A percentile compares a stretch with the other conserved stretches of the same genome.
These are phyloP conservation scores for Purshia tridentata DNA, from an alignment of 306 rosid species.

Conservation along the genomic window DNA sequence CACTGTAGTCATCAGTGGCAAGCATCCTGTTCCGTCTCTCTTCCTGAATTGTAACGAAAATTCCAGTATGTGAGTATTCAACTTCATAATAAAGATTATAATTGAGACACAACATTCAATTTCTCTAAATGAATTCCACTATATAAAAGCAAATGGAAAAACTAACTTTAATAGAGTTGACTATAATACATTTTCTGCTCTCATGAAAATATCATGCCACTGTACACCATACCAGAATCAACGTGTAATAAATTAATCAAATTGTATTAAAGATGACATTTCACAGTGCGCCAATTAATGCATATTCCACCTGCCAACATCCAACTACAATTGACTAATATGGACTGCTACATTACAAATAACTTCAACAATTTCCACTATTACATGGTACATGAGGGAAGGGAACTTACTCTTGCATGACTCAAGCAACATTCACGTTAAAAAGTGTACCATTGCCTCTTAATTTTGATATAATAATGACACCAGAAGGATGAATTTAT, in stretches of 20 bases:
- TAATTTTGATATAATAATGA: not conserved
- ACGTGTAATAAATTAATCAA: not conserved
- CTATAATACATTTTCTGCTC: not conserved
- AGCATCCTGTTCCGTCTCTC: constrained; percentile 84
- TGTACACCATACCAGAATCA: not conserved
- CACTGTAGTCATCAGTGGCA: constrained; percentile 64
- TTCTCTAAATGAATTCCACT: not conserved
- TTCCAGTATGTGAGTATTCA: not conserved
- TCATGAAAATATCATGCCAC: not conserved
- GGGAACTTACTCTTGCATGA: not conserved
- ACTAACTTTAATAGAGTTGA: not conserved
- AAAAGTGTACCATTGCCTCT: not conserved
- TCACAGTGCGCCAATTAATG: not conserved
- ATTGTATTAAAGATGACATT: not conserved
- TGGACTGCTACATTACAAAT: not conserved
- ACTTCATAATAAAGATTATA: constrained; percentile 3
- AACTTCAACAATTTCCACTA: not conserved
- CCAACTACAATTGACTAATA: not conserved
- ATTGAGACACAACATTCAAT: constrained; percentile 17
- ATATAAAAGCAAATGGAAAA: not conserved
- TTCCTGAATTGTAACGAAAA: constrained; percentile 47
- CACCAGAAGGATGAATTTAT: not conserved
- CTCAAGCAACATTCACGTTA: not conserved
- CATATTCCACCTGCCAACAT: not conserved
- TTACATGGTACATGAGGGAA: not conserved